Conservation (phyloP, 2,329 filamentous ascomycete species). For the Aspergillus ibericus region DNA sequence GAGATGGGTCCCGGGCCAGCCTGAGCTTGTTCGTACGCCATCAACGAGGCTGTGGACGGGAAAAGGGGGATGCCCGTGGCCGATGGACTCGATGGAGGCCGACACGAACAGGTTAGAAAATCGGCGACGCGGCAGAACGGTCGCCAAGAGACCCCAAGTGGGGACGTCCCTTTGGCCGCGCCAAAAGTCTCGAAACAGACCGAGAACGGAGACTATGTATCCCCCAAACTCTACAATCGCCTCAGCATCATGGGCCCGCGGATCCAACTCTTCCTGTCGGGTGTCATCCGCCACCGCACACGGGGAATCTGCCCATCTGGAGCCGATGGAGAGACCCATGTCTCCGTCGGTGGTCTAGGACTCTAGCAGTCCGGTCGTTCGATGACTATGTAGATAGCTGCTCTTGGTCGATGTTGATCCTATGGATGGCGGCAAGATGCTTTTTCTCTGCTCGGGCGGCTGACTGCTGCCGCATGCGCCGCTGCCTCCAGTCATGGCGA, state of each 20-base stretch:
- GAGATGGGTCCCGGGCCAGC: conserved; percentile 5
- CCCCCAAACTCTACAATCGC: not conserved
- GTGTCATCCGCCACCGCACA: not conserved
- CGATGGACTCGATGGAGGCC: not conserved
- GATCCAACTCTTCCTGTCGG: not conserved
- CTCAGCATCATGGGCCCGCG: not conserved
- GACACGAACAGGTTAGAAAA: conserved; percentile 1
- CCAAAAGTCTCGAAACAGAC: not conserved
- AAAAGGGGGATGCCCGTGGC: not conserved
- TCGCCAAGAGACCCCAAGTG: conserved; percentile 2
- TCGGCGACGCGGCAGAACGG: conserved; percentile 1
- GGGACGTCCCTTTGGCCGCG: conserved; percentile 9
- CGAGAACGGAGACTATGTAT: not conserved
- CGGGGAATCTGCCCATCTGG: conserved; percentile 3
- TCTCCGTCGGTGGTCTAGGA: not conserved
- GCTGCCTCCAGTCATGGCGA: not conserved
- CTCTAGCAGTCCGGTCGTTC: not conserved
- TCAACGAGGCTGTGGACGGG: conserved; percentile 1
- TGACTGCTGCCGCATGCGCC: not conserved
- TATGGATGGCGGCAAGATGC: not conserved
- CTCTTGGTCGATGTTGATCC: not conserved
- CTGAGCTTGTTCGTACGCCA: conserved; percentile 16
- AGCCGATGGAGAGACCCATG: not conserved
- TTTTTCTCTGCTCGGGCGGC: not conserved
- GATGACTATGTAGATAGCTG: not conserved